Base-by-base conservation (phyloP, 441 rosid genomes). In the Populus hybrid region DNA sequence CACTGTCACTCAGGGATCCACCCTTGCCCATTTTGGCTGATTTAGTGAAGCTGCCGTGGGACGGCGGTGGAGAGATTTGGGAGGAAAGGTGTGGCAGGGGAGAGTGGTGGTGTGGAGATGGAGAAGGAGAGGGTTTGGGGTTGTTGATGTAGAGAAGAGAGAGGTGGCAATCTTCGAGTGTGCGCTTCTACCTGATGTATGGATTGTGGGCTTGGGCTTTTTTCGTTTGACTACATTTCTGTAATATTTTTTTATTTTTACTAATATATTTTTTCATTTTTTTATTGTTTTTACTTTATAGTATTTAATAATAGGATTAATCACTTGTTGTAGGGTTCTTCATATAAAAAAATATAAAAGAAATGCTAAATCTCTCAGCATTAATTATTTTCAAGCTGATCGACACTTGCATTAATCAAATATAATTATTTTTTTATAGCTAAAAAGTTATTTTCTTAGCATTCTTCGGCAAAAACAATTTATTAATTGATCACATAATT, bases 1-100 rank as follows among this genome's bases (percentile, higher is more conserved):
- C 94, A 73, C 96, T 81, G 71, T 93, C 97, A 94, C 96, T 91
- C 10, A 95, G 84, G 57, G 93, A 75, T 46, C 95, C 92, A 64
- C 94, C 97, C 83, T 87, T 90, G 38, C 97, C 97, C 98, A 94
- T 94, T 75, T 77, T 77, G 67, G 35, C 24, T 4, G 76, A 12
- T 57, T 14, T 23, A 2, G 34, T 66, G 32, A 24, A 24, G n/a
- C 61, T 53, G 2, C 61, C 61, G 61, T 12, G 5, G 74, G 74
- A 73, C 34, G 78, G 57, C 40, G 70, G 81, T 42, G 28, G 65
- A 94, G 95, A 4, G 99, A 46, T 8, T 63, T 71, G 72, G 18
- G 75, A 61, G 36, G 8, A 28, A 28, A 30, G 32, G 5, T 71
- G 71, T 70, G 14, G 71, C 20, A 69, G 50, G 2, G 68, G 21